These are phyloP conservation scores for Carex myosuroides DNA, from an alignment of 176 grass and related monocot genomes.

Conservation along the genomic window DNA sequence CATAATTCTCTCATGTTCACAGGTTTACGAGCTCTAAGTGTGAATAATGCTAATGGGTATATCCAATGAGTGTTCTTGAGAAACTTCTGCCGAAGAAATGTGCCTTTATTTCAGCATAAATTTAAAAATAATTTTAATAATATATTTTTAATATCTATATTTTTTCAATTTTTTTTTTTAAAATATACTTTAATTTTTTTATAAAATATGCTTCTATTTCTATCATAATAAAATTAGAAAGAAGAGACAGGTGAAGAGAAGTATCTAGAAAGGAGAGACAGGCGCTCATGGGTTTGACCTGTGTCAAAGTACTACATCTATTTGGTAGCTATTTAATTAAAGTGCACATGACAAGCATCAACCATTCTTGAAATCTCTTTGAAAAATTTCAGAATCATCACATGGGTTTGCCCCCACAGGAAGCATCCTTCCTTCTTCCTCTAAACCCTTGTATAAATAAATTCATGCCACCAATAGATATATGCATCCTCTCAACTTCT, in stretches of 20 bases:
- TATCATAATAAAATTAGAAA: too few relatives aligned
- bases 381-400: background rate
- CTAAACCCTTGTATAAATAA: background rate
- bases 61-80: background rate
- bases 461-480: background rate
- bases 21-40: background rate
- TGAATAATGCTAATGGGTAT: background rate
- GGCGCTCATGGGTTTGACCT: constrained; percentile 4
- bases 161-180: too few relatives aligned
- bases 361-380: background rate
- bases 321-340: background rate
- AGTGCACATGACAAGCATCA: constrained; percentile 16
- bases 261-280: background rate
- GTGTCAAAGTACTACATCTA: background rate
- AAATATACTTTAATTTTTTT: too few relatives aligned
- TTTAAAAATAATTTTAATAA: too few relatives aligned
- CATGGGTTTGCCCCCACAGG: constrained; percentile 6
- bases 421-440: constrained; percentile 10
- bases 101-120: background rate
- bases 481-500: background rate
- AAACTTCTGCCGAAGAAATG: background rate
- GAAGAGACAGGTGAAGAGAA: background rate
- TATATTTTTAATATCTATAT: too few relatives aligned
- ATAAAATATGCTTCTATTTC: too few relatives aligned
- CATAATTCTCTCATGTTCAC: background rate